phyloP scores from a whole-genome alignment of 2,329 filamentous ascomycete species.

The Lasiodiplodia citricola region DNA sequence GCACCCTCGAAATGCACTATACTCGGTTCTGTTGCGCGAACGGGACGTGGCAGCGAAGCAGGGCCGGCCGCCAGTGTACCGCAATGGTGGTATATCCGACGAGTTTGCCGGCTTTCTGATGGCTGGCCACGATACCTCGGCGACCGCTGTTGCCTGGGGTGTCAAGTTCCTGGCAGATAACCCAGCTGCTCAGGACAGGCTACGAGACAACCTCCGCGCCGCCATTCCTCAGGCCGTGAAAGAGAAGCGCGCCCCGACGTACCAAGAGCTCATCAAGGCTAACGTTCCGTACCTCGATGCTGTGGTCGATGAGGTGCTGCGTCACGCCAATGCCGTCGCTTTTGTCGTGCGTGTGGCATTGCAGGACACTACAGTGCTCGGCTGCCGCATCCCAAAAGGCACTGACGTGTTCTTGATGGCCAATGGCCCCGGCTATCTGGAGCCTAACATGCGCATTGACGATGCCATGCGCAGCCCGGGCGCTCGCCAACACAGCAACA shows the following conservation, averaged over 20 bases:
- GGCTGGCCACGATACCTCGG: constrained; percentile 56
- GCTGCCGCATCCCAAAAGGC: constrained; percentile 48
- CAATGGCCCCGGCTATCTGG: constrained; percentile 29
- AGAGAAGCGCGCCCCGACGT: constrained; percentile 22
- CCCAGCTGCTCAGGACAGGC: constrained; percentile 41
- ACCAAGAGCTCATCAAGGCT: constrained; percentile 33
- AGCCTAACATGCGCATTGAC: not conserved
- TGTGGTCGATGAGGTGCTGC: constrained; percentile 48
- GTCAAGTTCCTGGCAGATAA: constrained; percentile 48
- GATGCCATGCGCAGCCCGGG: not conserved
- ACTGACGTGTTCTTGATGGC: constrained; percentile 41
- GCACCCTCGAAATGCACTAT: constrained; percentile 21
- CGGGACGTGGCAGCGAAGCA: constrained; percentile 25
- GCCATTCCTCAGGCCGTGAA: constrained; percentile 34
- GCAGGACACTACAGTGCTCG: constrained; percentile 49
- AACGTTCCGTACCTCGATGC: constrained; percentile 37
- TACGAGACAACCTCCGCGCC: constrained; percentile 39
- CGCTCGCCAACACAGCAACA: not conserved
- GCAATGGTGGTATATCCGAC: constrained; percentile 22
- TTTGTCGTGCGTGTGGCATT: constrained; percentile 39
- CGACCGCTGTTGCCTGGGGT: constrained; percentile 49
- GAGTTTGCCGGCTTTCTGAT: constrained; percentile 41
- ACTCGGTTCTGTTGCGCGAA: constrained; percentile 28
- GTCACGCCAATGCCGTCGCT: constrained; percentile 38
- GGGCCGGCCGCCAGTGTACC: constrained; percentile 22